Conservation (phyloP, 2,329 filamentous ascomycete genomes). For the Cryphonectria radicalis region DNA sequence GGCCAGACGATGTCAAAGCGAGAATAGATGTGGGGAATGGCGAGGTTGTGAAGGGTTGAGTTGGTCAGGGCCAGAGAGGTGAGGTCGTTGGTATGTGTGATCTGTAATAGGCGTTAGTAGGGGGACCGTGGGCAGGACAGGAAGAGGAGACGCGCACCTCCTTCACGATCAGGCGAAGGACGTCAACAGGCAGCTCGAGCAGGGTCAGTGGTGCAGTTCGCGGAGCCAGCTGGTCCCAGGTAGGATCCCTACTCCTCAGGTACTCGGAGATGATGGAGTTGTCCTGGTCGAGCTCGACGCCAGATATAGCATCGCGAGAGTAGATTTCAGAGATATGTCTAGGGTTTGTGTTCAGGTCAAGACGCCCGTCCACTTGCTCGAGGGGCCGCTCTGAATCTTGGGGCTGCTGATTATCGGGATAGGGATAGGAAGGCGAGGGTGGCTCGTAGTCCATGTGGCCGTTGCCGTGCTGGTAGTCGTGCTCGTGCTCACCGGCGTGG, state of each 20-base stretch:
- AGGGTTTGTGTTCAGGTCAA: slow-evolving; percentile 18
- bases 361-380: slow-evolving; percentile 15
- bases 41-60: slow-evolving; percentile 74
- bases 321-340: slow-evolving; percentile 29
- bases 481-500: slow-evolving; percentile 2
- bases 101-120: slow-evolving; percentile 47
- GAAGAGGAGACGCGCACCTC: slow-evolving; percentile 57
- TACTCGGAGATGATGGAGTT: slow-evolving; percentile 40
- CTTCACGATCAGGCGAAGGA: slow-evolving; percentile 78
- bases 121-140: slow-evolving; percentile 1
- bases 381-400: background rate
- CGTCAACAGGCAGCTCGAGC: slow-evolving; percentile 77
- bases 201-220: slow-evolving; percentile 64
- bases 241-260: slow-evolving; percentile 64
- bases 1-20: slow-evolving; percentile 91
- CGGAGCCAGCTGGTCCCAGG: slow-evolving; percentile 67
- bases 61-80: slow-evolving; percentile 78
- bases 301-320: slow-evolving; percentile 17
- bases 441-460: slow-evolving; percentile 21
- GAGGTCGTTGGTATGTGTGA: slow-evolving; percentile 81
- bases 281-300: slow-evolving; percentile 22
- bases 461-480: slow-evolving; percentile 12
- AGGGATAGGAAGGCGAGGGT: slow-evolving; percentile 19
- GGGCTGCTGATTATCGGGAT: slow-evolving; percentile 20
- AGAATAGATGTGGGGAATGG: slow-evolving; percentile 80